phyloP scores from a whole-genome alignment of 2,329 filamentous ascomycete genomes.

The Aureobasidium vineae region DNA sequence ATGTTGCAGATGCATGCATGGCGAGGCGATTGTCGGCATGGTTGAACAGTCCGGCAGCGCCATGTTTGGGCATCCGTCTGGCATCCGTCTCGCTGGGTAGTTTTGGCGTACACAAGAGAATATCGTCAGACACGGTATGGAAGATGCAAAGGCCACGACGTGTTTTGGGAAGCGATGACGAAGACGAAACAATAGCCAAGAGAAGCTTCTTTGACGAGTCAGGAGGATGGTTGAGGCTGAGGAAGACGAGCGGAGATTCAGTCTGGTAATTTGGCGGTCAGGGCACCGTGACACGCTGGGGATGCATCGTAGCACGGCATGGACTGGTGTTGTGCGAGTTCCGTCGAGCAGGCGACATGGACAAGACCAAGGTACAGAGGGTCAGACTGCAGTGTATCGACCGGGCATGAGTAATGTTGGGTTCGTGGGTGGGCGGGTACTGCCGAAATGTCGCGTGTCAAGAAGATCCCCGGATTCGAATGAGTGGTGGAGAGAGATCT shows the following conservation, averaged over 20 bases:
- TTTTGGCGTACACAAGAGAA: neutral
- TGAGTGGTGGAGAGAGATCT: constrained; percentile 1
- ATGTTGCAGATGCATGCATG: neutral
- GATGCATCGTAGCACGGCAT: neutral
- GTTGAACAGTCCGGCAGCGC: neutral
- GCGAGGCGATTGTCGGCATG: neutral
- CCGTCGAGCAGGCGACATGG: neutral
- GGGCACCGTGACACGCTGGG: neutral
- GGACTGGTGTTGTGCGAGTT: neutral
- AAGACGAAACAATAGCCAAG: constrained; percentile 10
- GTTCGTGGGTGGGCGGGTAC: neutral
- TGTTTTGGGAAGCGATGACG: constrained; percentile 4
- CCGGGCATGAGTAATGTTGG: neutral
- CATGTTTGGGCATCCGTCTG: neutral
- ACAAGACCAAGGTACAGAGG: neutral
- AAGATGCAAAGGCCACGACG: neutral
- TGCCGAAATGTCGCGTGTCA: constrained; percentile 14
- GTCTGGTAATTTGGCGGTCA: neutral
- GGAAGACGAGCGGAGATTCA: neutral
- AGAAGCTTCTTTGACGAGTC: neutral
- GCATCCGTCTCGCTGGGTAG: neutral
- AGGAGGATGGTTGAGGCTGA: constrained; percentile 8
- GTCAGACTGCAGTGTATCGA: neutral
- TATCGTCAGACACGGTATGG: neutral
- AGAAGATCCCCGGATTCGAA: neutral